Percentiles rank a stretch among this genome's conserved stretches.
Evolutionary conservation across 2,329 filamentous ascomycete genomes (phyloP).

Genomic region (Periconia macrospinosa): DNA sequence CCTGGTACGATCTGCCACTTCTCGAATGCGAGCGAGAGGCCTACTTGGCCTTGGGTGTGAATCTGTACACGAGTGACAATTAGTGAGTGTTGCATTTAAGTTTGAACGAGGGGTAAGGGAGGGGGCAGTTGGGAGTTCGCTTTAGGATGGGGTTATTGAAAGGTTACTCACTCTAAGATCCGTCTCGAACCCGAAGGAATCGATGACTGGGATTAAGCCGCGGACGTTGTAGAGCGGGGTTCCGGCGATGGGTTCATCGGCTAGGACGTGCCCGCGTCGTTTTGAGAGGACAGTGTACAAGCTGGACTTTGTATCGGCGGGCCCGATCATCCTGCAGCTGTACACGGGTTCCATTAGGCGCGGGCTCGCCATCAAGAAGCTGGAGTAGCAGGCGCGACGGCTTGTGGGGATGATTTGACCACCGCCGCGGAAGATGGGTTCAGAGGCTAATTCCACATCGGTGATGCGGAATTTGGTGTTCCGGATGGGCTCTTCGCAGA

Average conservation of each 20-base stretch:
- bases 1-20: constrained; percentile 95
- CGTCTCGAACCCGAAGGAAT: constrained; percentile 97
- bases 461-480: constrained; percentile 98
- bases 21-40: constrained; percentile 90
- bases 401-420: constrained; percentile 97
- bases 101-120: too few relatives aligned
- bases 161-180: constrained; percentile 73
- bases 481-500: constrained; percentile 98
- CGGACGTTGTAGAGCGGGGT: constrained; percentile 91
- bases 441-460: constrained; percentile 80
- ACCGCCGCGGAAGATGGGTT: constrained; percentile 92
- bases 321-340: constrained; percentile 87
- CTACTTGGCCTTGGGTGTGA: constrained; percentile 90
- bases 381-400: constrained; percentile 89
- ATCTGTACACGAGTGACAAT: constrained; percentile 52
- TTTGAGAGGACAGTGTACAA: constrained; percentile 91
- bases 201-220: constrained; percentile 91
- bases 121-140: neutral
- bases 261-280: constrained; percentile 86
- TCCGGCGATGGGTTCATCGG: constrained; percentile 91
- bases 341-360: constrained; percentile 97
- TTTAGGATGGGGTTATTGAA: constrained; percentile 2
- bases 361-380: constrained; percentile 95
- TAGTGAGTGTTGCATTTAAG: neutral
- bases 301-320: constrained; percentile 82